A percentile compares a stretch with the other conserved stretches of the same genome.
These are phyloP conservation scores for Taiozyma sp. DNA, from an alignment of 1,139 yeast species.

Conservation along the genomic window DNA sequence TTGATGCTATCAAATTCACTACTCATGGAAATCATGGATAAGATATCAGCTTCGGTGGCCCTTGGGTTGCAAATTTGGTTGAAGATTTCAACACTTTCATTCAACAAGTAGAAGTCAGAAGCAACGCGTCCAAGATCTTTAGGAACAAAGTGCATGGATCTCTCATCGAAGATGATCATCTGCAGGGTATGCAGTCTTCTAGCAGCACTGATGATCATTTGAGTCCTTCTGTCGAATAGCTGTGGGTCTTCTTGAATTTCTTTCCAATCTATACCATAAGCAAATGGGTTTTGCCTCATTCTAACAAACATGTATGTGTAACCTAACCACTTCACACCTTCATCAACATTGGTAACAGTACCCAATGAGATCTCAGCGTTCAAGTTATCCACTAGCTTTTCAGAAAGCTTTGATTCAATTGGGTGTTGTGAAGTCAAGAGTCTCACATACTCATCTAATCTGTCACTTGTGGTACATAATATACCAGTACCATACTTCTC, in stretches of 20 bases:
- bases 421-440: constrained; percentile 94
- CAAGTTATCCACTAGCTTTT: constrained; percentile 81
- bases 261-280: constrained; percentile 90
- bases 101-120: constrained; percentile 84
- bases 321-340: constrained; percentile 95
- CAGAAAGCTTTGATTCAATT: constrained; percentile 79
- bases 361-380: constrained; percentile 97
- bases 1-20: constrained; percentile 91
- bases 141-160: constrained; percentile 72
- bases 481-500: constrained; percentile 92
- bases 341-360: constrained; percentile 90
- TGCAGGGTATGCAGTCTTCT: constrained; percentile 76
- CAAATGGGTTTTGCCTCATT: constrained; percentile 91
- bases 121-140: constrained; percentile 94
- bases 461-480: constrained; percentile 77
- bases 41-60: constrained; percentile 89
- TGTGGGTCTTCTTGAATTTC: constrained; percentile 82
- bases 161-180: constrained; percentile 91
- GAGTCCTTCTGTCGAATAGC: constrained; percentile 66
- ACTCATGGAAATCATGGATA: constrained; percentile 88
- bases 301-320: constrained; percentile 92
- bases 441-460: constrained; percentile 81
- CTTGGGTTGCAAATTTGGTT: constrained; percentile 78
- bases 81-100: constrained; percentile 85
- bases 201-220: constrained; percentile 77